Evolutionary conservation across 129 eudicot species (phyloP).

Genomic region (Artemisia tridentata): DNA sequence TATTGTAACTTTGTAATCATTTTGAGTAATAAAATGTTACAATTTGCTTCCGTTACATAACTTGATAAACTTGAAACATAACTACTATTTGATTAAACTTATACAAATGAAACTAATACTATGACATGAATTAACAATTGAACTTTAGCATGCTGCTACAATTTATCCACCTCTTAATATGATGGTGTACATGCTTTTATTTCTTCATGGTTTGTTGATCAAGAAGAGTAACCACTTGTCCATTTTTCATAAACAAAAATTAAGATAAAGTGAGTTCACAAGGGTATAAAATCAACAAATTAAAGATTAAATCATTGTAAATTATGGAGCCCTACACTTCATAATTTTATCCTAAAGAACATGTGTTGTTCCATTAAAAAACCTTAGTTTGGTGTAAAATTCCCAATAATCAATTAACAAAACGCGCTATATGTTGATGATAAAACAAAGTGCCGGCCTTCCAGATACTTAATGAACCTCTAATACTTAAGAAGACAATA

Average conservation of each 20-base stretch:
- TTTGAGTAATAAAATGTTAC: no score
- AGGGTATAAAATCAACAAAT: background rate
- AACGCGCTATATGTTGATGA: no score
- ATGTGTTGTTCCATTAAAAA: background rate
- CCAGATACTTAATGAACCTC: no score
- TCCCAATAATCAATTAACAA: background rate
- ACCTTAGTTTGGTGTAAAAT: background rate
- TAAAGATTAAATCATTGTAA: background rate
- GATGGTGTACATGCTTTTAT: slow-evolving; percentile 12
- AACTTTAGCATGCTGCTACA: background rate
- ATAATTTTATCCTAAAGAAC: slow-evolving; percentile 7
- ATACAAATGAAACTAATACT: background rate
- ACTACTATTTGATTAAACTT: no score
- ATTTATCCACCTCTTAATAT: background rate
- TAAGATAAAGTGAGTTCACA: background rate
- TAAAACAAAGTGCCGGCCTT: no score
- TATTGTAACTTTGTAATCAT: no score
- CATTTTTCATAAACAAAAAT: background rate
- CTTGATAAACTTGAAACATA: no score
- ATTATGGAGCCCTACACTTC: slow-evolving; percentile 5
- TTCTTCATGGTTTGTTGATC: background rate
- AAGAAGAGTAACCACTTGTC: background rate
- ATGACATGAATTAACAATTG: slow-evolving; percentile 7
- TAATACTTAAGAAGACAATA: no score
- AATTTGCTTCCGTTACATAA: no score